Conservation (phyloP, 805 yeast species). For the Saccharomyces eubayanus region DNA sequence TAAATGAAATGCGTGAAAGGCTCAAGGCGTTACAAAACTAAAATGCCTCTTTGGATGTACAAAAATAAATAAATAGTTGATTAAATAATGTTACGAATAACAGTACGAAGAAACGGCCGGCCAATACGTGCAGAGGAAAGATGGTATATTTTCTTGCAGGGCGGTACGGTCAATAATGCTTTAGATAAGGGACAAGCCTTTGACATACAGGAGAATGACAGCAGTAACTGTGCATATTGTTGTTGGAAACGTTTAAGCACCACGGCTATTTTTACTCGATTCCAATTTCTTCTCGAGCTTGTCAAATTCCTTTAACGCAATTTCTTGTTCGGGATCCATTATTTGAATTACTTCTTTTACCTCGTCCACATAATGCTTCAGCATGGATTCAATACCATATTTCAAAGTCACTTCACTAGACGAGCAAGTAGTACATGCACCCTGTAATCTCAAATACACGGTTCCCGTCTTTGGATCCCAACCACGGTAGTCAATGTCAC, state of each 20-base stretch:
- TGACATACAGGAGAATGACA: neutral
- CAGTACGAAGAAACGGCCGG: neutral
- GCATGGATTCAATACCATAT: conserved; percentile 95
- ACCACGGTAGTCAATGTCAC: conserved; percentile 84
- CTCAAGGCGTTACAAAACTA: conserved; percentile 70
- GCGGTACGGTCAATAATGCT: neutral
- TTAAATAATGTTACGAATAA: neutral
- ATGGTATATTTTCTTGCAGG: neutral
- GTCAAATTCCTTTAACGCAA: conserved; percentile 76
- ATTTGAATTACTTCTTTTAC: conserved; percentile 82
- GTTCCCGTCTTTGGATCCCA: conserved; percentile 81
- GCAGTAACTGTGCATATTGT: neutral
- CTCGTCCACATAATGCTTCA: conserved; percentile 93
- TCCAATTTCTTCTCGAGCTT: conserved; percentile 61
- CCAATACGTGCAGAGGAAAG: neutral
- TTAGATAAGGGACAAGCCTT: neutral
- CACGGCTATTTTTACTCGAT: conserved; percentile 2
- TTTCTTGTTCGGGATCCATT: conserved; percentile 66
- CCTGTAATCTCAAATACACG: conserved; percentile 81
- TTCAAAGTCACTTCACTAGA: conserved; percentile 85
- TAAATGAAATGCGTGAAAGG: conserved; percentile 84
- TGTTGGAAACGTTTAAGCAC: neutral
- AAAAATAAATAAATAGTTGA: neutral
- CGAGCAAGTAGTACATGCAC: conserved; percentile 94
- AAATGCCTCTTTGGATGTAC: neutral